These are phyloP conservation scores for Cordyceps farinosa DNA, from an alignment of 2,329 filamentous ascomycete genomes.

Conservation along the genomic window DNA sequence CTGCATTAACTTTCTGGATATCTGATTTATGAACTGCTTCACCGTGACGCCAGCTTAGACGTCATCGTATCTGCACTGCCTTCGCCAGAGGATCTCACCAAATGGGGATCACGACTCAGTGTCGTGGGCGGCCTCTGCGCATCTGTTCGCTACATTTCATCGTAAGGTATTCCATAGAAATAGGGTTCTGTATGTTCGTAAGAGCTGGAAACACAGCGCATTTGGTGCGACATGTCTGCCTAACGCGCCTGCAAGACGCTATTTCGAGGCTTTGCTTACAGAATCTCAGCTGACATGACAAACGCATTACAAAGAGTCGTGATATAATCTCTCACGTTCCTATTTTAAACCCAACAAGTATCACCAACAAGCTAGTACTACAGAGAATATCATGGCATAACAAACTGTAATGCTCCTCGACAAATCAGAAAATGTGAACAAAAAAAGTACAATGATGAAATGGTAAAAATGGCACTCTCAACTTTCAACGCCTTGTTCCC, in stretches of 20 bases:
- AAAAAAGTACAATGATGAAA: conserved; percentile 10
- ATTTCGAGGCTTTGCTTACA: not conserved
- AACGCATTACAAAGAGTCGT: not conserved
- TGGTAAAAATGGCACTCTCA: not conserved
- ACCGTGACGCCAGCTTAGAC: not conserved
- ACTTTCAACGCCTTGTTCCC: conserved; percentile 6
- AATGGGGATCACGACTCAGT: not conserved
- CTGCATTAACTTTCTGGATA: not conserved
- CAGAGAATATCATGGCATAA: conserved; percentile 11
- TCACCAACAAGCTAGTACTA: conserved; percentile 11
- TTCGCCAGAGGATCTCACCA: not conserved
- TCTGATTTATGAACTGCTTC: conserved; percentile 10
- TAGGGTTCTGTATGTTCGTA: not conserved
- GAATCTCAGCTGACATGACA: not conserved
- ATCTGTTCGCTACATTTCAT: not conserved
- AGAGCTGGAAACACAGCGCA: not conserved
- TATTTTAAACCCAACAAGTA: conserved; percentile 1
- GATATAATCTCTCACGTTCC: not conserved
- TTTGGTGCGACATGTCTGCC: not conserved
- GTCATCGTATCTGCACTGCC: not conserved
- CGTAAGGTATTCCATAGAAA: not conserved
- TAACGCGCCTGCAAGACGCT: not conserved
- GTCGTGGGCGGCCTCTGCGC: not conserved
- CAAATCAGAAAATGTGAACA: not conserved
- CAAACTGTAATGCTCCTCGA: conserved; percentile 5